A percentile compares a stretch with the other conserved stretches of the same genome.
Conservation (phyloP, 768 basidiomycete genomes). For the Dacryopinax primogenitus region DNA sequence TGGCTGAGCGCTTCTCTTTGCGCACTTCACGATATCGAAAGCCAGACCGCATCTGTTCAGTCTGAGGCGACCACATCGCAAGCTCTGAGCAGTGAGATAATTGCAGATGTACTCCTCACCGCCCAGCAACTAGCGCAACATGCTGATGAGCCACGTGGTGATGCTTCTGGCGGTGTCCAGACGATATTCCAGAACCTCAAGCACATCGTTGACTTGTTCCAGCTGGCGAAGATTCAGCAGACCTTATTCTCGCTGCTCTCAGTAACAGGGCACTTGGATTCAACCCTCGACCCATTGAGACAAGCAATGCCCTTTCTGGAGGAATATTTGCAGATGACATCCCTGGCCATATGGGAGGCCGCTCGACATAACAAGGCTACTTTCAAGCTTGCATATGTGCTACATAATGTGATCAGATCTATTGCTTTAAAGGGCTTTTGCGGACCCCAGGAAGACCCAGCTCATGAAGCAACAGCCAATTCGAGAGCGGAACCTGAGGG, state of each 20-base stretch:
- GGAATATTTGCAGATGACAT: conserved; percentile 31
- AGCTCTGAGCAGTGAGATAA: conserved; percentile 25
- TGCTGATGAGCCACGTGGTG: background rate
- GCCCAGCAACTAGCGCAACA: conserved; percentile 41
- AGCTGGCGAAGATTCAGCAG: background rate
- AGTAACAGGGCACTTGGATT: background rate
- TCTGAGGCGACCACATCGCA: conserved; percentile 4
- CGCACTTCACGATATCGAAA: too few relatives aligned
- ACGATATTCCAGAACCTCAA: background rate
- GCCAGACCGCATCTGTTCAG: too few relatives aligned
- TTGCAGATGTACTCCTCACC: conserved; percentile 51
- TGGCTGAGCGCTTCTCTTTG: background rate
- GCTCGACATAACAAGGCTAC: conserved; percentile 57
- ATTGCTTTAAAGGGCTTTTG: conserved; percentile 85
- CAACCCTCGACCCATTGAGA: background rate
- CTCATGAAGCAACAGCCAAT: conserved; percentile 35
- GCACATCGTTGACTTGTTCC: background rate
- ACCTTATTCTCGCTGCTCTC: background rate
- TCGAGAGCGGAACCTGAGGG: conserved; percentile 46
- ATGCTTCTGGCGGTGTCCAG: background rate
- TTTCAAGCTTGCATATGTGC: conserved; percentile 72
- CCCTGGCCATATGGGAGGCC: conserved; percentile 25
- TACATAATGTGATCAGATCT: conserved; percentile 59
- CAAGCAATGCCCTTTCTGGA: conserved; percentile 61
- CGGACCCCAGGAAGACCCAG: conserved; percentile 45